Percentiles rank a stretch among this genome's conserved stretches.
Evolutionary conservation across 148 eudicot species (phyloP).

Genomic region (Selenicereus undatus): DNA sequence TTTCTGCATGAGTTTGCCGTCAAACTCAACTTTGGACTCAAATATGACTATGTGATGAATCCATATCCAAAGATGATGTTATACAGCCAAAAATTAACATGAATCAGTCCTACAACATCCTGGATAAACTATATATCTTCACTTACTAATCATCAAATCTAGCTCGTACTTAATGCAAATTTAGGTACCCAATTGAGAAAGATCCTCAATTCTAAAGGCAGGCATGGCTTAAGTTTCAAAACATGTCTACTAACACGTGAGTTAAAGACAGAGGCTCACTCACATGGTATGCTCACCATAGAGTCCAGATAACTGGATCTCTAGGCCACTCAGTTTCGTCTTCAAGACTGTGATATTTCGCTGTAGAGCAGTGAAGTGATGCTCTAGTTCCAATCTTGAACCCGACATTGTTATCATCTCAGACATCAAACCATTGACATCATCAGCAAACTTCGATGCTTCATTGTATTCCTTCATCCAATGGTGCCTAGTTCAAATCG

Average conservation of each 20-base stretch:
- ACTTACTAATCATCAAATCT: no score
- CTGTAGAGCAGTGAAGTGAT: constrained; percentile 68
- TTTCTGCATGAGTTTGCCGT: no score
- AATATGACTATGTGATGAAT: no score
- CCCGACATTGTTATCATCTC: constrained; percentile 43
- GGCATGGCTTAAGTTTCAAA: background rate
- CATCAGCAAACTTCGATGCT: constrained; percentile 70
- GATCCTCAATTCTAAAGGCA: background rate
- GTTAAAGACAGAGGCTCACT: constrained; percentile 39
- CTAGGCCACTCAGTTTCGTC: constrained; percentile 73
- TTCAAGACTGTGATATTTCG: constrained; percentile 82
- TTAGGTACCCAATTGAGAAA: no score
- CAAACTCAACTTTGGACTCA: no score
- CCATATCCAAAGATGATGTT: no score
- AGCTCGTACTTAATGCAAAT: no score
- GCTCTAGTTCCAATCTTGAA: constrained; percentile 65
- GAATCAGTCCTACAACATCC: no score
- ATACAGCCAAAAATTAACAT: no score
- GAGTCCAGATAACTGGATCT: constrained; percentile 57
- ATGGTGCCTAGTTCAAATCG: constrained; percentile 26
- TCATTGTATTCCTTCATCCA: constrained; percentile 89
- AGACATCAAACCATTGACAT: constrained; percentile 66
- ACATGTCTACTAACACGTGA: background rate
- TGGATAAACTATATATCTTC: no score
- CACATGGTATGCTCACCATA: constrained; percentile 52